phyloP scores from a whole-genome alignment of 1,139 yeast species.

The Hemisphaericaspora subhashii region DNA sequence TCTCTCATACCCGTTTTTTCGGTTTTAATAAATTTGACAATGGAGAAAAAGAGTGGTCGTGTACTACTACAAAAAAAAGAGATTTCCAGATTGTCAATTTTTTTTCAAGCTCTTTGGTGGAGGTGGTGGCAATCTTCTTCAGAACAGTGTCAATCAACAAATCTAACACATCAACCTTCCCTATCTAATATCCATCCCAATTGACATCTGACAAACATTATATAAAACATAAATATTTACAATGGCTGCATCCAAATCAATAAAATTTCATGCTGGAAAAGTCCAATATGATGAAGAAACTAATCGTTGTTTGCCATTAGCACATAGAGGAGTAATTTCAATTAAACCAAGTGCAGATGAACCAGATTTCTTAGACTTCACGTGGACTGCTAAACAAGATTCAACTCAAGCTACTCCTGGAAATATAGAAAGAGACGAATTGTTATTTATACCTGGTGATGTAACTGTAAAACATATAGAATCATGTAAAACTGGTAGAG shows the following conservation, averaged over 20 bases:
- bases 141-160: too few relatives aligned
- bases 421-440: conserved; percentile 58
- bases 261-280: conserved; percentile 81
- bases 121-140: too few relatives aligned
- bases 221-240: background rate
- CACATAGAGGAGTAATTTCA: conserved; percentile 72
- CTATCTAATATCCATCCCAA: background rate
- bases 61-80: background rate
- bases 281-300: conserved; percentile 73
- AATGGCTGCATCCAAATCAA: conserved; percentile 17
- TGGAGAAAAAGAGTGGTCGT: background rate
- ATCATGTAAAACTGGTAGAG: conserved; percentile 81
- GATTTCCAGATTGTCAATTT: background rate
- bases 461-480: conserved; percentile 76
- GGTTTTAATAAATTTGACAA: background rate
- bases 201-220: background rate
- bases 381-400: conserved; percentile 42
- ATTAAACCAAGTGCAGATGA: conserved; percentile 64
- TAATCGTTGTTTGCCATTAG: conserved; percentile 70
- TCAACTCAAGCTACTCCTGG: conserved; percentile 27
- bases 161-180: too few relatives aligned
- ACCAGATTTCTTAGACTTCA: conserved; percentile 43
- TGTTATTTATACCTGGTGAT: conserved; percentile 89
- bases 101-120: too few relatives aligned
- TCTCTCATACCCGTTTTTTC: background rate